phyloP scores from a whole-genome alignment of 139 green algal genomes.

The Auxenochlorella pyrenoidosa region DNA sequence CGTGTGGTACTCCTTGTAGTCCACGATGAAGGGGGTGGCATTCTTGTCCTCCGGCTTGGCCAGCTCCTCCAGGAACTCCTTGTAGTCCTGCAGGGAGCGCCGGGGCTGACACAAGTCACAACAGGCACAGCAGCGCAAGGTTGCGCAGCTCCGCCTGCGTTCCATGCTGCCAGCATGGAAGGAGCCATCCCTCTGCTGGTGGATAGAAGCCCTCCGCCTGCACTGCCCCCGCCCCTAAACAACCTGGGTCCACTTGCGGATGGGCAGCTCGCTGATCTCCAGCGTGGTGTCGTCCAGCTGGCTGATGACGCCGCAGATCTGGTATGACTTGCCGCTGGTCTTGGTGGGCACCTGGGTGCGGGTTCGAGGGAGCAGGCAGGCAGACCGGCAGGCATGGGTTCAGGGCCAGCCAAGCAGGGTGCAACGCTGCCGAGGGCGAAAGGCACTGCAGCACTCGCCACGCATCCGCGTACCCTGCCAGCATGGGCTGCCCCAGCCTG shows the following conservation, averaged over 20 bases:
- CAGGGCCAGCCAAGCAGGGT: too few species aligned
- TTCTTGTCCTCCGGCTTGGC: slow-evolving; percentile 85
- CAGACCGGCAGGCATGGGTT: neutral
- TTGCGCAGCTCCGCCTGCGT: too few species aligned
- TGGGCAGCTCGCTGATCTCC: slow-evolving; percentile 95
- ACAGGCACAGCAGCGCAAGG: too few species aligned
- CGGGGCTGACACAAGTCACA: neutral
- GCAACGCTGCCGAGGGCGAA: neutral
- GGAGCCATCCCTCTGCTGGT: too few species aligned
- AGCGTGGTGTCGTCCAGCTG: slow-evolving; percentile 78
- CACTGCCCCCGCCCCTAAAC: neutral
- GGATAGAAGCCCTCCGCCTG: neutral
- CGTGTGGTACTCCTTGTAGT: slow-evolving; percentile 42
- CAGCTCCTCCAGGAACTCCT: slow-evolving; percentile 97
- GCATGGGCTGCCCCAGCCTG: neutral
- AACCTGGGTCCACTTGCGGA: slow-evolving; percentile 96
- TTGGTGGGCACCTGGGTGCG: slow-evolving; percentile 57
- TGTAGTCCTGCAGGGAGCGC: slow-evolving; percentile 86
- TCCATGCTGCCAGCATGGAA: too few species aligned
- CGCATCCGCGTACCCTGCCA: neutral
- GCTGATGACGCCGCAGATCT: slow-evolving; percentile 72
- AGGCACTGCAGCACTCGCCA: neutral
- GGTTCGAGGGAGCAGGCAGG: neutral
- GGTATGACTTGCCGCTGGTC: slow-evolving; percentile 75
- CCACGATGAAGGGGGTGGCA: slow-evolving; percentile 55